Evolutionary conservation across 139 green algal genomes (phyloP), one percentile per base, ranked within the genome.

Genomic region (Volvox africanus): DNA sequence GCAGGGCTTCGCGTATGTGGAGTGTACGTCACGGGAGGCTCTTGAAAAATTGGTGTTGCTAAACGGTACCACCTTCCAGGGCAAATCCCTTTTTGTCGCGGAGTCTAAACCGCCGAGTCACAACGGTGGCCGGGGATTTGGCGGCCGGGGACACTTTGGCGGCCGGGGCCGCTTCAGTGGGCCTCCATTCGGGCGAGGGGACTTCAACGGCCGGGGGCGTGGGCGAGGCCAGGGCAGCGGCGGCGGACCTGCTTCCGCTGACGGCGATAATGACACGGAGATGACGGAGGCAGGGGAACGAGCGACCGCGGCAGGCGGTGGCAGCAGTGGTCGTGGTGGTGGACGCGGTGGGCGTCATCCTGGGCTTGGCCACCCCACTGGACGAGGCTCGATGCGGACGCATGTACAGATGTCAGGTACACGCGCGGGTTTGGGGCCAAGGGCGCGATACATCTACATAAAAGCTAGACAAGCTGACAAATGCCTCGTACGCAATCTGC

Each of bases 1-100:
- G 62, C 93, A 97, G 94, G 96, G 97, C 62, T 97, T 97, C 95
- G 97, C 96, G 2, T 99, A 98, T 88, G 93, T 99, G 20, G 94
- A 98, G 76, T 98, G 98, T 93, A 92, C 71, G 6, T 92, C 30
- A 3, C 68, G 92, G 9, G 91, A 96, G 32, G 93, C 73, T 0
- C 85, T 98, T 30, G 62, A 96, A 1, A 86, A 85, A 50, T 95
- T 94, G 5, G 93, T 96, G 36, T 68, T 75, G 0, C 82, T 95
- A 69, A 92, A 94, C 87, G 88, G 94, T 0, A 69, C 76, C 1
- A 80, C 94, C 26, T 79, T 98, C 82, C 92, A 95, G 21, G 96
- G 95, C 30, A 88, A 92, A 22, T 50, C 68, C 26, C 83, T 98
- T 6, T 93, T 95, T 73, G 92, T 98, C 2, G 95, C 94, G 2